Base-by-base conservation (phyloP, 352 stramenopile genomes). In the Pythium aphanidermatum region DNA sequence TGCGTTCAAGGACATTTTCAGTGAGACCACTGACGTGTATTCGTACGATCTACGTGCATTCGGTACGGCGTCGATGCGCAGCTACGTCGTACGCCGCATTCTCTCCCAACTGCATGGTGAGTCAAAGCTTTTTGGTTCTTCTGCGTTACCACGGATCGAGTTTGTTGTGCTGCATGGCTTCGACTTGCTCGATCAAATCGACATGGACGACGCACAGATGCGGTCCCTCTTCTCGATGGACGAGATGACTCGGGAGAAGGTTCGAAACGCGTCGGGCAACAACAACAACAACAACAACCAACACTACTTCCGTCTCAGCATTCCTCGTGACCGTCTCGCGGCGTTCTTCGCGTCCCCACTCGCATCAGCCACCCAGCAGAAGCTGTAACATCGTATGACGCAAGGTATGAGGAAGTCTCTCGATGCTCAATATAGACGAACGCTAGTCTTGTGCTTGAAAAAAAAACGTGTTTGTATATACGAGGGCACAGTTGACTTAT, bases 181-280 rank as follows among this genome's bases (percentile, higher is more conserved):
- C 40, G 72, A 88, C 4, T 56, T 93, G 26, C 63, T 93, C 27
- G 82, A 93, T 54, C 70, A 83, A 17, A 60, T 93, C 41, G 82
- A 93, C 53, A 63, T 59, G 2, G 76, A 90, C 50, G 74, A 88
- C 32, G 35, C 71, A 16, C 75, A 67, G 28, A 46, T 85, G 13
- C 78, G 82, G 19, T 65, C 65, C 33, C 63, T 90, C 20, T 93
- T 93, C 41, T 78, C 75, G 0, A 91, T 93, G 77, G 82, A 93
- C 51, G 78, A 91, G 46, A 87, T 93, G 76, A 67, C 63, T 40
- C 68, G 74, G 48, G 57, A 87, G 55, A 60, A n/a, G n/a, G n/a
- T n/a, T n/a, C n/a, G n/a, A n/a, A n/a, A n/a, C n/a, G n/a, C 52
- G 0, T 51, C 57, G 28, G 38, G 31, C n/a, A 23, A 33, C 27